These are phyloP conservation scores for Hippophae tibetana DNA, from an alignment of 306 rosid genomes.

Conservation along the genomic window DNA sequence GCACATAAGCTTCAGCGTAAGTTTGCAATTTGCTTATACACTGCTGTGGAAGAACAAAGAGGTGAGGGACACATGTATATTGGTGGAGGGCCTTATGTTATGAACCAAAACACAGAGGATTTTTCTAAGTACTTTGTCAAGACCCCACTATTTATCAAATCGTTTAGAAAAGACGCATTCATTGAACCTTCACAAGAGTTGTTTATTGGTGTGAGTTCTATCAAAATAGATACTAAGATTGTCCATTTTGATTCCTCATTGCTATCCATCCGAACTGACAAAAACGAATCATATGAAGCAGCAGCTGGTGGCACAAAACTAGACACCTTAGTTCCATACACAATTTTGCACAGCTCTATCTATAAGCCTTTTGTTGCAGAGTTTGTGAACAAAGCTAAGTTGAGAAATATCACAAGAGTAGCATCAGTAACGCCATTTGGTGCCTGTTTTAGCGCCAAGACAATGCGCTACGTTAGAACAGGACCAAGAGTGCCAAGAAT, in stretches of 20 bases:
- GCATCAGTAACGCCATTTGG: constrained; percentile 23
- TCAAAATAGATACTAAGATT: constrained; percentile 18
- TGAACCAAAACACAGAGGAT: neutral
- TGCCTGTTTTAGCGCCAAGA: constrained; percentile 31
- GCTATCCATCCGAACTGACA: constrained; percentile 5
- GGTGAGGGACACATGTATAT: constrained; percentile 16
- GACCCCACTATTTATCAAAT: constrained; percentile 20
- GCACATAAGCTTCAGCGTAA: constrained; percentile 6
- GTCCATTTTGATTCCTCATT: constrained; percentile 17
- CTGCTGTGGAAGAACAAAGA: neutral
- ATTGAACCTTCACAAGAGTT: constrained; percentile 22
- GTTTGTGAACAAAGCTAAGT: constrained; percentile 20
- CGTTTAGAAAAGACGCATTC: constrained; percentile 2
- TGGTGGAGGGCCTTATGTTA: constrained; percentile 23
- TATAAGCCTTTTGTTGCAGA: constrained; percentile 15
- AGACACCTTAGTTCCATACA: constrained; percentile 15
- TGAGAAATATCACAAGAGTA: constrained; percentile 24
- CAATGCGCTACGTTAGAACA: neutral
- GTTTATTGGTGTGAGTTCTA: constrained; percentile 22
- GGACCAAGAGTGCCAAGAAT: neutral
- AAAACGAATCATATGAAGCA: too few species aligned
- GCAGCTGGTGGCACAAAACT: constrained; percentile 32
- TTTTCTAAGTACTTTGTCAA: constrained; percentile 8
- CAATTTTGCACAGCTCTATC: constrained; percentile 13
- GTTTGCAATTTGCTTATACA: constrained; percentile 33